Evolutionary conservation across 202 grass and related monocot genomes (phyloP).

Genomic region (Elaeis oleifera): DNA sequence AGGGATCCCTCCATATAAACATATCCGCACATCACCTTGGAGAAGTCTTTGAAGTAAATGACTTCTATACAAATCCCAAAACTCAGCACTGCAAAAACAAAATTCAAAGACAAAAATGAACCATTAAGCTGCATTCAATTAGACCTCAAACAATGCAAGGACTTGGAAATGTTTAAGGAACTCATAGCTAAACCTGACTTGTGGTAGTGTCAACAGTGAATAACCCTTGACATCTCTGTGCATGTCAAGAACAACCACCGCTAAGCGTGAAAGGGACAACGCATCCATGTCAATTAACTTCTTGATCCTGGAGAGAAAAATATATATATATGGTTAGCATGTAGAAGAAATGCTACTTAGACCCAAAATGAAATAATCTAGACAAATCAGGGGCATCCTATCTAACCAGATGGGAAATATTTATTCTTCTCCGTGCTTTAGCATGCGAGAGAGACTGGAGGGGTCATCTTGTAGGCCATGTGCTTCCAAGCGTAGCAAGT

Average conservation of each 20-base stretch:
- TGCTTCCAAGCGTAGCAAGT: no score
- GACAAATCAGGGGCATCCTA: no score
- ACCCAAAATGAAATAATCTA: not conserved
- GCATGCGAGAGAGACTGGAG: no score
- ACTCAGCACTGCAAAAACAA: constrained; percentile 54
- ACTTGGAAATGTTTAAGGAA: constrained; percentile 2
- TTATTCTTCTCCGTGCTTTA: no score
- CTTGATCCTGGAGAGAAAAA: constrained; percentile 61
- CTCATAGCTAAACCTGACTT: constrained; percentile 62
- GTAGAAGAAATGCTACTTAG: not conserved
- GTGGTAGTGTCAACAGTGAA: constrained; percentile 79
- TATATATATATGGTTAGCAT: not conserved
- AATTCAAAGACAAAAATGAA: not conserved
- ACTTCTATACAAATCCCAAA: constrained; percentile 84
- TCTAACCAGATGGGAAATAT: no score
- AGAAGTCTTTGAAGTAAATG: constrained; percentile 59
- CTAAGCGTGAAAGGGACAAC: constrained; percentile 60
- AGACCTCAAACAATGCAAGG: not conserved
- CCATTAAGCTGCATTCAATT: constrained; percentile 3
- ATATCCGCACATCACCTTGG: constrained; percentile 41
- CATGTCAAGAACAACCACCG: constrained; percentile 72
- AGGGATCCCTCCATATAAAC: constrained; percentile 72
- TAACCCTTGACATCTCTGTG: constrained; percentile 83
- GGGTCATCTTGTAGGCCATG: no score
- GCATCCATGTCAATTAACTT: constrained; percentile 89